Evolutionary conservation across 2,329 filamentous ascomycete genomes (phyloP).

Genomic region (Fonsecaea pedrosoi): DNA sequence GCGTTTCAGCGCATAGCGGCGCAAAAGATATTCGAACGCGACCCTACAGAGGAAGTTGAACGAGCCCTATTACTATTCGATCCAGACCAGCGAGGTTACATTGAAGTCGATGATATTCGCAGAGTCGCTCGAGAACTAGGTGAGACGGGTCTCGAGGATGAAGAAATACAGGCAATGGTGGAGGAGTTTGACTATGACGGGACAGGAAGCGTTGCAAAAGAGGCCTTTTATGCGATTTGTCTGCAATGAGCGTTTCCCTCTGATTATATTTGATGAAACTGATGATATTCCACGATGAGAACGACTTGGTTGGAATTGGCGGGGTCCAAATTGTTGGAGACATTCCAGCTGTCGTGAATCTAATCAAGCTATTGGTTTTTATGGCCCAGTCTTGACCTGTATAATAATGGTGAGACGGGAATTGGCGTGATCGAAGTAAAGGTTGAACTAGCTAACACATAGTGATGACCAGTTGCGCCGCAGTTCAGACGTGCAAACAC

Average conservation of each 20-base stretch:
- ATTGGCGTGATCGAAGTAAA: background rate
- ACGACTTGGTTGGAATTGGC: slow-evolving; percentile 17
- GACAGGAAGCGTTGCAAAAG: slow-evolving; percentile 74
- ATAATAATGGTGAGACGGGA: background rate
- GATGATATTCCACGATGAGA: slow-evolving; percentile 22
- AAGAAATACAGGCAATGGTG: slow-evolving; percentile 94
- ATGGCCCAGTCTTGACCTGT: background rate
- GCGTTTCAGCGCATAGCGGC: slow-evolving; percentile 79
- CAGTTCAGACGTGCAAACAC: background rate
- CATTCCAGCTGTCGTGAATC: slow-evolving; percentile 10
- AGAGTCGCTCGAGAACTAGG: slow-evolving; percentile 89
- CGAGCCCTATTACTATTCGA: slow-evolving; percentile 94
- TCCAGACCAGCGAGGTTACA: slow-evolving; percentile 86
- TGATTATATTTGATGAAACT: slow-evolving; percentile 18
- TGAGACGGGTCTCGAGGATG: slow-evolving; percentile 83
- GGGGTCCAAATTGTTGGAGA: slow-evolving; percentile 5
- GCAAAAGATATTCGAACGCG: slow-evolving; percentile 77
- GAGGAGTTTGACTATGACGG: slow-evolving; percentile 96
- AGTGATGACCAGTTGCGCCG: no score
- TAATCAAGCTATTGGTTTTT: slow-evolving; percentile 14
- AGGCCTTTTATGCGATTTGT: slow-evolving; percentile 72
- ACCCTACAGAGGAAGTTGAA: slow-evolving; percentile 88
- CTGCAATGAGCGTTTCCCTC: slow-evolving; percentile 52
- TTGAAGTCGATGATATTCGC: slow-evolving; percentile 85
- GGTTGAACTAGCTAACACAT: no score